Base-by-base conservation (phyloP, 2,329 filamentous ascomycete species). In the Hypoxylon sp. region DNA sequence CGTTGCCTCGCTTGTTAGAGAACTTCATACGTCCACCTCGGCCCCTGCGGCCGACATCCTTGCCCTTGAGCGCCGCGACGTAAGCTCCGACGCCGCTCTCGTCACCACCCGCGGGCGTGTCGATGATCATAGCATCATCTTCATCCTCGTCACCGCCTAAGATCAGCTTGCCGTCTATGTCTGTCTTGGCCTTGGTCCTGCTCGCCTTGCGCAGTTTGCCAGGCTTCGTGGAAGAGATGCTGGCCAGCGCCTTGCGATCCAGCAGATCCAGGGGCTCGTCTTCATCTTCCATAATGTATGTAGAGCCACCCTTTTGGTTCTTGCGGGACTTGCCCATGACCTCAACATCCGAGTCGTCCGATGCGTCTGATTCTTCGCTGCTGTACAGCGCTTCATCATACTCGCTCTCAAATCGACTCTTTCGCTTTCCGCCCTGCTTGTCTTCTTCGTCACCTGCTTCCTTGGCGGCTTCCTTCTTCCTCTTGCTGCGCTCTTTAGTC, bases 321-420 rank as follows among this genome's bases (percentile, higher is more conserved):
- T 82, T 77, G 68, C 72, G 72, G 53, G 73, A 74, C 65, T 78
- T 78, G 41, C 80, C 80, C 3, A 82, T 78, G 68, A 80, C 79
- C 54, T 89, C 87, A 69, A 85, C 86, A 68, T 89, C 87, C 8
- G 87, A 87, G 60, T 88, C 86, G 59, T 87, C 88, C 1, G 84
- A 87, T 6, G 83, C 87, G 30, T 89, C 87, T 4, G 86, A 88
- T 47, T 83, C 85, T 55, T 88, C 89, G 69, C 88, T 92, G 75
- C 93, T 94, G 75, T 97, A 97, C 32, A 99, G 87, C n/a, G 94
- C 94, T 78, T 97, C 91, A 76, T 98, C 94, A 77, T 95, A 97
- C 74, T 96, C 94, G 78, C 91, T 96, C 78, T 94, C 93, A 75
- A 96, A 97, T 62, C 88, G 87, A 72, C 86, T 81, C 75, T 85